Evolutionary conservation across 163 green algal genomes (phyloP), one percentile per base, ranked within the genome.

Genomic region (Prototheca wickerhamii): DNA sequence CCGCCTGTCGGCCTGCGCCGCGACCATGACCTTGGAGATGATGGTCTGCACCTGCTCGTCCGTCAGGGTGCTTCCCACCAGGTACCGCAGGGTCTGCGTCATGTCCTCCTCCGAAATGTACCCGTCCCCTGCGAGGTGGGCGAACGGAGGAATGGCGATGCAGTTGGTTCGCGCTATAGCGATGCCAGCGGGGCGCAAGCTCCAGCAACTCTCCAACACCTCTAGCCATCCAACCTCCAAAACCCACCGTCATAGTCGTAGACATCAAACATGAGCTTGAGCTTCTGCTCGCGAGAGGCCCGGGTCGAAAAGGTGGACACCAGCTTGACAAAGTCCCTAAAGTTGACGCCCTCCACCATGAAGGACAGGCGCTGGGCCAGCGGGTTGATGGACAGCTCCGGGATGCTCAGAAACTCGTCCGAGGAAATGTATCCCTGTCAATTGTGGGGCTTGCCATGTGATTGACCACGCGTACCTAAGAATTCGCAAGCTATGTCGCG

Each of bases 351-450:
- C 46, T 96, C 88, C 67, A 90, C 93, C 35, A 91, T 71, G 25
- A 85, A 84, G 37, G 90, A 82, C 52, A 95, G 61, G 0, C 86
- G 70, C 42, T 89, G 79, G 21, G 83, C 81, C 12, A 97, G 62
- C 1, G 91, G 91, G 75, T 97, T 97, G 75, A 97, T 96, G 62
- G 82, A 90, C 4, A 98, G 86, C 76, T 98, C 92, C 12, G 92
- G 92, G 43, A 98, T 96, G 67, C 62, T 77, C 59, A 95, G 64
- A 6, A 97, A 84, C 75, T 96, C 91, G 60, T 96, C 85, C 1
- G 76, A 71, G 8, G 82, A 88, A 30, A 98, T 89, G 78, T 91
- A 98, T 21, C 91, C 91, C 75, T 84, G 73, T n/a, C n/a, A n/a
- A n/a, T n/a, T n/a, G n/a, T n/a, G n/a, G n/a, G n/a, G n/a, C n/a